Evolutionary conservation across 257 asterid genomes (phyloP).

Genomic region (Phtheirospermum japonicum): DNA sequence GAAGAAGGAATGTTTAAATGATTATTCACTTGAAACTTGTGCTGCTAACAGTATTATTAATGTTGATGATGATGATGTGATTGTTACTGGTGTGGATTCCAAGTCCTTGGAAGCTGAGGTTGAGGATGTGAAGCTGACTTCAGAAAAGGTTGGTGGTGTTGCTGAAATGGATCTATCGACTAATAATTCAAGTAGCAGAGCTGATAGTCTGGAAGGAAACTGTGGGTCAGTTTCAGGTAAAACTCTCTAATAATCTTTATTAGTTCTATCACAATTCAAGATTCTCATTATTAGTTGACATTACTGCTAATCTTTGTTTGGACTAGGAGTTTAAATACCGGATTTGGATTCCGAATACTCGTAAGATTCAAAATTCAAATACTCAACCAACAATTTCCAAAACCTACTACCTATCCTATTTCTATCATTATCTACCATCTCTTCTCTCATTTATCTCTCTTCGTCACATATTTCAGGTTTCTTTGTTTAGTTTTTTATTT

Average conservation of each 20-base stretch:
- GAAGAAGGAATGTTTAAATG: slow-evolving; percentile 5
- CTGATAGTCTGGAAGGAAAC: slow-evolving; percentile 74
- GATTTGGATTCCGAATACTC: too few species aligned
- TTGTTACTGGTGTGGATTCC: slow-evolving; percentile 22
- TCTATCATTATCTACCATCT: too few species aligned
- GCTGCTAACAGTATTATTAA: slow-evolving; percentile 16
- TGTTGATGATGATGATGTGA: slow-evolving; percentile 25
- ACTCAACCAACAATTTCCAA: too few species aligned
- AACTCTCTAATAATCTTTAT: slow-evolving; percentile 19
- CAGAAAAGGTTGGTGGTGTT: slow-evolving; percentile 35
- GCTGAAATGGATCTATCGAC: slow-evolving; percentile 37
- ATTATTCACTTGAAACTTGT: slow-evolving; percentile 18
- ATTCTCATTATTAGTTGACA: not conserved
- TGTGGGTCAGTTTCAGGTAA: slow-evolving; percentile 90
- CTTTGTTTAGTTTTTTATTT: too few species aligned
- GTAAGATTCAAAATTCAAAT: too few species aligned
- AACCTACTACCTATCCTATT: too few species aligned
- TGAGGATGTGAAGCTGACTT: slow-evolving; percentile 35
- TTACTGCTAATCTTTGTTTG: too few species aligned
- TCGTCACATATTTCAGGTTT: too few species aligned
- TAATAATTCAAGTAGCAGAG: slow-evolving; percentile 42
- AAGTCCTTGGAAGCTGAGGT: slow-evolving; percentile 35
- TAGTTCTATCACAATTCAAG: not conserved
- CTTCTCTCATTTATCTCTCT: too few species aligned
- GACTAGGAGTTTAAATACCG: too few species aligned